These are phyloP conservation scores for Atkinsonella hypoxylon DNA, from an alignment of 2,329 filamentous ascomycete genomes.

Conservation along the genomic window DNA sequence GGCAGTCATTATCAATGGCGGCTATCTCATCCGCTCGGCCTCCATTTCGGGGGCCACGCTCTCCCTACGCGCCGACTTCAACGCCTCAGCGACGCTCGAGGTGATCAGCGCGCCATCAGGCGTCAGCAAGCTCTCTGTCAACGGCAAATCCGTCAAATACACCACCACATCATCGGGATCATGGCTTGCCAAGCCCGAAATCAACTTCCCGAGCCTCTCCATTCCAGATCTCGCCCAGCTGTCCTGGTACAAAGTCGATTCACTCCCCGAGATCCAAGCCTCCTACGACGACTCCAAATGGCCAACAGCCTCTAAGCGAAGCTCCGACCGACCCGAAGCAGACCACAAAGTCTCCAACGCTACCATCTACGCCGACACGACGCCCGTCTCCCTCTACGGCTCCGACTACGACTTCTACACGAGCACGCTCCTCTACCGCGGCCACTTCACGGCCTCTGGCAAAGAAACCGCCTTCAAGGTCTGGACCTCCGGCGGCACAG, in stretches of 20 bases:
- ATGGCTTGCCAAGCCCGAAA: conserved; percentile 35
- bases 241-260: conserved; percentile 58
- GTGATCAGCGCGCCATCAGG: conserved; percentile 48
- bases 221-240: conserved; percentile 37
- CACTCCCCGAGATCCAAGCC: conserved; percentile 54
- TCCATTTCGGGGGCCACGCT: conserved; percentile 43
- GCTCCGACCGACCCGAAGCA: conserved; percentile 28
- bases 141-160: conserved; percentile 25
- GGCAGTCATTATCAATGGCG: conserved; percentile 48
- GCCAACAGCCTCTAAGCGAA: conserved; percentile 18
- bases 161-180: conserved; percentile 28
- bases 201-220: conserved; percentile 35
- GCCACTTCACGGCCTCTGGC: conserved; percentile 53
- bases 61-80: conserved; percentile 58
- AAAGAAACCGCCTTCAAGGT: conserved; percentile 45
- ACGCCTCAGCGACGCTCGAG: conserved; percentile 48
- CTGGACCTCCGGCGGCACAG: conserved; percentile 52
- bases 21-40: conserved; percentile 52
- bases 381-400: conserved; percentile 54
- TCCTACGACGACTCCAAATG: conserved; percentile 59
- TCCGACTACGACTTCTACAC: conserved; percentile 65
- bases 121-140: conserved; percentile 32
- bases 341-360: conserved; percentile 49
- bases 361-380: conserved; percentile 40
- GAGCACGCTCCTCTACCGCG: conserved; percentile 57